Evolutionary conservation across 73 alveolate genomes (phyloP), one percentile per base, ranked within the genome.

Genomic region (Halteria grandinella): DNA sequence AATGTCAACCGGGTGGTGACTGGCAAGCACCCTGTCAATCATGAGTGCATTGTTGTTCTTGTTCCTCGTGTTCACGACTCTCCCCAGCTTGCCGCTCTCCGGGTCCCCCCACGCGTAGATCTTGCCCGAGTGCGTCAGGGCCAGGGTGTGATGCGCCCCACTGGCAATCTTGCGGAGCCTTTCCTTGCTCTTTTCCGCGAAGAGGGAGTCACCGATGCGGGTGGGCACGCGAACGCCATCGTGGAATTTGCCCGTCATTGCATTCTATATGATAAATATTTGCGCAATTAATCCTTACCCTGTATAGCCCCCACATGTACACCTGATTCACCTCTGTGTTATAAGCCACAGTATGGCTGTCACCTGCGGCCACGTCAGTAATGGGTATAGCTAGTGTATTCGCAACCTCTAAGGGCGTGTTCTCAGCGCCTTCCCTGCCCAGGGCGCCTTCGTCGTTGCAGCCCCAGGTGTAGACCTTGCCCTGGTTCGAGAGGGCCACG

Each of bases 41-140:
- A 36, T 58, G 21, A 77, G 85, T 20, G 86, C 80, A 51, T 73
- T 33, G 17, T 25, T 43, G 41, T 83, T 73, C 45, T 57, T 58
- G 45, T 48, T 50, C 47, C 92, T 43, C n/a, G 92, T 49, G 10
- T 74, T 83, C 20, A 62, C 43, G 72, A 52, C 60, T 59, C 92
- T 43, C 0, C 92, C 92, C 17, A 75, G 55, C 43, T 83, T 83
- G 27, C 92, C 92, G 15, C 78, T 44, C 39, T 74, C 87, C 12
- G 86, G 85, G 55, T 73, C 85, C 12, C 98, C 98, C 98, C 98
- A 92, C 0, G 93, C 91, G 72, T 75, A 92, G 5, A 92, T 95
- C 55, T 83, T 79, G 17, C 96, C 96, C 33, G 73, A 72, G 15
- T 66, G 64, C 0, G 92, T 62, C 40, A 89, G 74, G 11, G 90